Evolutionary conservation across 225 moss, liverwort and hornwort genomes (phyloP), one percentile per base, ranked within the genome.

Genomic region (Ulota crispa): DNA sequence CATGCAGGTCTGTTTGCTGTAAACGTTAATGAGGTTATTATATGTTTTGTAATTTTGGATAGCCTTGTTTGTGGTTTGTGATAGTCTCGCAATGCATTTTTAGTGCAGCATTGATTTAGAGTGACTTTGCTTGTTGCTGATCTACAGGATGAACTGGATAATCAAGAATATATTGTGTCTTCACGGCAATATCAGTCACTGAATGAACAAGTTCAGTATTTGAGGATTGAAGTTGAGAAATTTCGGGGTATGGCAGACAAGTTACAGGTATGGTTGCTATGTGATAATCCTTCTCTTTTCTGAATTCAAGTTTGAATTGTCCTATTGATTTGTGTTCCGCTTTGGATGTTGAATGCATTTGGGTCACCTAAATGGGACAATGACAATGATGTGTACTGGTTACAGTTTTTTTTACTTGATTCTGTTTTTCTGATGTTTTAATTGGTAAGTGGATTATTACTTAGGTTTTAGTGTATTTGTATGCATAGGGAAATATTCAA

Each of bases 171-270:
- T 26, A 92, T 97, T 78, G 75, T 92, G 73, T 84, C 94, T 39
- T 93, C 95, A 82, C 91, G 88, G 52, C 94, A 94, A 50, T 94
- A 94, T 83, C 85, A 81, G 27, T 84, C 89, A 24, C 87, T 95
- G 43, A 89, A 68, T 78, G 95, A 94, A 80, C 93, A 97, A 92
- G 77, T 89, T 72, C 88, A 90, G 83, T 76, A 86, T 81, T 76
- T 86, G 61, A 94, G 84, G 80, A 90, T 64, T 73, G 97, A 95
- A 67, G 84, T 89, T 59, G 95, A 97, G 66, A 93, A 89, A 70
- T 88, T 90, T 75, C 87, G 91, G 55, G 75, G 45, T 14, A 68
- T 88, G 60, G 83, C 80, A 64, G 95, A 97, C n/a, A 91, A 97
- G 72, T 79, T 93, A 80, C 95, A 95, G 94, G 97, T 97, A 70